These are phyloP conservation scores for Linanthus parryae DNA, from an alignment of 148 eudicot genomes.

Conservation along the genomic window DNA sequence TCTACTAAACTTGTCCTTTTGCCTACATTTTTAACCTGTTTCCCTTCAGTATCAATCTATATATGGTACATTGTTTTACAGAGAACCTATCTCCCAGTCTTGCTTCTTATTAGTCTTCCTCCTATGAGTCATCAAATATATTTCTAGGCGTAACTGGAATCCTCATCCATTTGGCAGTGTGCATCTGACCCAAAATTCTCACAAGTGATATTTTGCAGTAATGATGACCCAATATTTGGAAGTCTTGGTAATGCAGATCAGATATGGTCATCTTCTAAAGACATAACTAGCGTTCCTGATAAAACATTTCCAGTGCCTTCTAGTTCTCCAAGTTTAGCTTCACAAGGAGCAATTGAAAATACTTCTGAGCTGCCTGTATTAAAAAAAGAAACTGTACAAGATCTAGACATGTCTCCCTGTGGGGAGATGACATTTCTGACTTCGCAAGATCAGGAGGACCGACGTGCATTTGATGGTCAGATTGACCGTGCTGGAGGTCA, in stretches of 20 bases:
- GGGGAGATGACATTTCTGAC: slow-evolving; percentile 20
- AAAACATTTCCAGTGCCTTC: slow-evolving; percentile 34
- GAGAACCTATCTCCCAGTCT: not conserved
- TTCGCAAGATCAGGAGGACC: slow-evolving; percentile 23
- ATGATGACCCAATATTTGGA: slow-evolving; percentile 45
- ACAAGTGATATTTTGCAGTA: slow-evolving; percentile 79
- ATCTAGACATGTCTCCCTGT: slow-evolving; percentile 24
- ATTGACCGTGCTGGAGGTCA: slow-evolving; percentile 23
- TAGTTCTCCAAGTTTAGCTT: slow-evolving; percentile 39
- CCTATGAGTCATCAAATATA: not conserved
- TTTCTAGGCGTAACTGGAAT: slow-evolving; percentile 1
- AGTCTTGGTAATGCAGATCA: slow-evolving; percentile 46
- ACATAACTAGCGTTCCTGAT: slow-evolving; percentile 28
- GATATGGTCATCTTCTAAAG: slow-evolving; percentile 64
- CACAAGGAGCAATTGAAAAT: slow-evolving; percentile 28
- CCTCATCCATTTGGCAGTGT: slow-evolving; percentile 20
- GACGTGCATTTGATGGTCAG: slow-evolving; percentile 19
- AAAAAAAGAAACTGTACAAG: slow-evolving; percentile 30
- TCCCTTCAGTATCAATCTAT: no score
- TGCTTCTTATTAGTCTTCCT: not conserved
- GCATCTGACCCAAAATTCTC: slow-evolving; percentile 56
- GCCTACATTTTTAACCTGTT: no score
- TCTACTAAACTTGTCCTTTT: no score
- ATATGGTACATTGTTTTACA: no score
- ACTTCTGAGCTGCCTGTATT: slow-evolving; percentile 25